Evolutionary conservation across 306 rosid genomes (phyloP).

Genomic region (Cucumis melo): DNA sequence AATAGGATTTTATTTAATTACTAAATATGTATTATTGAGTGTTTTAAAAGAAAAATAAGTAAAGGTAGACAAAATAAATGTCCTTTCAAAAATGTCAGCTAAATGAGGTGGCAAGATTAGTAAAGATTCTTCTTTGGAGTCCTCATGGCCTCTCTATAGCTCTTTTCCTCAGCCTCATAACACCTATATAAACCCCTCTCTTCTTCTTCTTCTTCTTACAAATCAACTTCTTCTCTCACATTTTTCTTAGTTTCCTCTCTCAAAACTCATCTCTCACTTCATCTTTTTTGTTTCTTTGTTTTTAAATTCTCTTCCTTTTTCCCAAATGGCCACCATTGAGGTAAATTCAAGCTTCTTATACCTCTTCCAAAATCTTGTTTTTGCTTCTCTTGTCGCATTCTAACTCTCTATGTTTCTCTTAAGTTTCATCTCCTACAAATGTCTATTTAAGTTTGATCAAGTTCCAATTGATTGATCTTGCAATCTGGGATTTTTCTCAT

Average conservation of each 20-base stretch:
- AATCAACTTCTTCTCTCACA: slow-evolving; percentile 17
- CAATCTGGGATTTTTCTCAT: not conserved
- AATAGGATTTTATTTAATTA: no score
- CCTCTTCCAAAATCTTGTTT: not conserved
- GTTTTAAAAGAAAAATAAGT: not conserved
- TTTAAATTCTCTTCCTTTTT: slow-evolving; percentile 10
- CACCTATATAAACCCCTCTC: slow-evolving; percentile 53
- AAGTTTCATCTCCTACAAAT: no score
- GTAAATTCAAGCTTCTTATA: slow-evolving; percentile 27
- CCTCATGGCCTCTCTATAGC: not conserved
- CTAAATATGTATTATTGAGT: not conserved
- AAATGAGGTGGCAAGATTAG: slow-evolving; percentile 33
- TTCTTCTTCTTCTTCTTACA: slow-evolving; percentile 6
- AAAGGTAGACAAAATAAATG: not conserved
- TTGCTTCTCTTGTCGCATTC: not conserved
- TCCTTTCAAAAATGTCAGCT: slow-evolving; percentile 40
- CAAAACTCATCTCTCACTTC: not conserved
- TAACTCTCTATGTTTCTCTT: not conserved
- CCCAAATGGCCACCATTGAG: slow-evolving; percentile 84
- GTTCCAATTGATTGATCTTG: not conserved
- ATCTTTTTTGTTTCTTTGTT: not conserved
- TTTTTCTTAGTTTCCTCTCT: not conserved
- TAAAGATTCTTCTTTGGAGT: slow-evolving; percentile 51
- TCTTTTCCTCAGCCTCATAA: not conserved
- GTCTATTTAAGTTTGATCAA: not conserved